Base-by-base conservation (phyloP, 2,329 filamentous ascomycete genomes). In the Lasiodiplodia sp. region DNA sequence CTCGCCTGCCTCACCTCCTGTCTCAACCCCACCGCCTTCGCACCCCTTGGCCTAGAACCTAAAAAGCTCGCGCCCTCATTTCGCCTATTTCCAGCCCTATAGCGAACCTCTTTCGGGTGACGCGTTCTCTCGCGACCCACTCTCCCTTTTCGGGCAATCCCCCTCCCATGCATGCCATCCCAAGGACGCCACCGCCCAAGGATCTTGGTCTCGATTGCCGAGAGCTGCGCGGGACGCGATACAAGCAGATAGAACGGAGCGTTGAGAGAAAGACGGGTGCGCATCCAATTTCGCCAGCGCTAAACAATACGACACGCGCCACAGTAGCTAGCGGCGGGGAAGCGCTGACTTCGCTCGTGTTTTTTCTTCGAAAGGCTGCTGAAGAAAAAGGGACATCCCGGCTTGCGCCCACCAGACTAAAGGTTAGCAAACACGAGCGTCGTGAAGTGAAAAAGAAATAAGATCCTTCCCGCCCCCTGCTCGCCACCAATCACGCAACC, bases 81-180 rank as follows among this genome's bases (percentile, higher is more conserved):
- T 64, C 60, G 60, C 60, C 60, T 64, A 64, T 52, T 28, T 63
- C n/a, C 44, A 64, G 60, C 60, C 60, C 60, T 64, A 52, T 52
- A 37, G n/a, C 18, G 47, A 63, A n/a, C 25, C 25, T 37, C 31
- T 28, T 49, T 51, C 14, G 58, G 25, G 52, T 64, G 34, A 53
- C 60, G 60, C 60, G 60, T 64, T 64, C 60, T 37, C 18, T n/a
- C n/a, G 34, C 55, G 60, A 23, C 40, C 44, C 47, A 38, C 28
- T 10, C 47, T 21, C 47, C 44, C 60, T 14, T 49, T 38, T 64
- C 28, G 25, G 60, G 28, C 44, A 40, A 18, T n/a, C 31, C 28
- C 51, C 60, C 60, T 28, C 25, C 21, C 47, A 21, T n/a, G 12
- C 11, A 25, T 37, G 21, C 60, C 23, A 64, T 47, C 31, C 60